These are phyloP conservation scores for Macrophomina tecta DNA, from an alignment of 2,329 filamentous ascomycete species.

Conservation along the genomic window DNA sequence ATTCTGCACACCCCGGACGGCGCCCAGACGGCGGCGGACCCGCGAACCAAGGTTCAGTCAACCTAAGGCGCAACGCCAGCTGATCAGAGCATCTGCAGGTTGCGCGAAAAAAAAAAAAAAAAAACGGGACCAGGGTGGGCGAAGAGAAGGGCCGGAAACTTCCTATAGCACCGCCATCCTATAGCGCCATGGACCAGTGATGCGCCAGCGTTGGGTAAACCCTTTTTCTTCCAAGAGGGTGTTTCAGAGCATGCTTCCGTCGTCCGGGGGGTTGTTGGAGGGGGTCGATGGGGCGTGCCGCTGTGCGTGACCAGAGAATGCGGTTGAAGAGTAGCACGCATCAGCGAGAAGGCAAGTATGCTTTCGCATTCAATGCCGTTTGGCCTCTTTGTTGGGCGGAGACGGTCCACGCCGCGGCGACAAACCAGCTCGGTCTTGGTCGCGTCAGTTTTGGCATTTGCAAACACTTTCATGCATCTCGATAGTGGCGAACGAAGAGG, in stretches of 20 bases:
- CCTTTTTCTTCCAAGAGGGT: not conserved
- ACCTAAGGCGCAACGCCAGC: not conserved
- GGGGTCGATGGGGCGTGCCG: not conserved
- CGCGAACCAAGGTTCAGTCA: conserved; percentile 12
- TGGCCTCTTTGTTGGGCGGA: not conserved
- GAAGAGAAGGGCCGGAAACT: not conserved
- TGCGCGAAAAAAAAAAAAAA: not conserved
- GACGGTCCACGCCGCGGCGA: not conserved
- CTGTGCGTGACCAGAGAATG: not conserved
- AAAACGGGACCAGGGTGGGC: not conserved
- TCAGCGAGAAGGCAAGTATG: not conserved
- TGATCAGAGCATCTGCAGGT: not conserved
- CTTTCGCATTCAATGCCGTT: conserved; percentile 3
- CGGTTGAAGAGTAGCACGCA: not conserved
- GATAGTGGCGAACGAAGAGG: not conserved
- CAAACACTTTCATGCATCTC: conserved; percentile 18
- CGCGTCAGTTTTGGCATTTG: not conserved
- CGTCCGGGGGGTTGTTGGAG: not conserved
- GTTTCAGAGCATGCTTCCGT: not conserved
- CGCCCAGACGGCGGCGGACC: conserved; percentile 1
- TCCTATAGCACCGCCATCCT: not conserved
- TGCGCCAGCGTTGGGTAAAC: not conserved
- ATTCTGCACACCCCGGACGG: not conserved
- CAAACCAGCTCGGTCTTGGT: not conserved
- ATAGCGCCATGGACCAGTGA: not conserved